A percentile compares a stretch with the other conserved stretches of the same genome.
Conservation (phyloP, 2,329 filamentous ascomycete species). For the Penicillium sp. region DNA sequence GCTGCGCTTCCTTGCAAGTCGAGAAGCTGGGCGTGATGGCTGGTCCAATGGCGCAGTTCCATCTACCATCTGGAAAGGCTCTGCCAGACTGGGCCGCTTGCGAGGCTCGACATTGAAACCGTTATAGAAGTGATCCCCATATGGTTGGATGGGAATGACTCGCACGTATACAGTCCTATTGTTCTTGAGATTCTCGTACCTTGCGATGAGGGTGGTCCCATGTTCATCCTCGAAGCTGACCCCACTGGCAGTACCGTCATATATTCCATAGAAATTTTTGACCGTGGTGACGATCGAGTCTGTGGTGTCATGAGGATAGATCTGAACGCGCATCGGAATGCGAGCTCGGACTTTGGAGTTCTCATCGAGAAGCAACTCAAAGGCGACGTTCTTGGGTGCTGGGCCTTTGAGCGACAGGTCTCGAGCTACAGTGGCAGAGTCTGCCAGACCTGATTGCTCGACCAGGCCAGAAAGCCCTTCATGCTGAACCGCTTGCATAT, state of each 20-base stretch:
- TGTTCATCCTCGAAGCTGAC: conserved; percentile 90
- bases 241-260: conserved; percentile 68
- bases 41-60: conserved; percentile 47
- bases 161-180: conserved; percentile 91
- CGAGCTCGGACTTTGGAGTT: conserved; percentile 51
- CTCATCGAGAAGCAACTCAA: conserved; percentile 54
- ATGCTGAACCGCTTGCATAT: conserved; percentile 30
- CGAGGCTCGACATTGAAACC: conserved; percentile 45
- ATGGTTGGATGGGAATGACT: conserved; percentile 57
- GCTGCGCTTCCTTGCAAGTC: conserved; percentile 66
- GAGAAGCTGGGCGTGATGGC: conserved; percentile 59
- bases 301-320: conserved; percentile 89
- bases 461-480: conserved; percentile 30
- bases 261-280: conserved; percentile 97
- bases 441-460: conserved; percentile 25
- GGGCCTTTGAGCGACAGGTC: conserved; percentile 33
- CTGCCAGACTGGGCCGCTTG: conserved; percentile 53
- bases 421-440: conserved; percentile 22
- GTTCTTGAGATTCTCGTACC: conserved; percentile 89
- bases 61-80: conserved; percentile 57
- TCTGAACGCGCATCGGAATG: conserved; percentile 64
- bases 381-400: conserved; percentile 53
- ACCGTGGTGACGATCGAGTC: conserved; percentile 97
- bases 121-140: conserved; percentile 39
- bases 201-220: conserved; percentile 83